Percentiles rank a stretch among this genome's conserved stretches.
Conservation (phyloP, 768 basidiomycete species). For the Suillus lakei region DNA sequence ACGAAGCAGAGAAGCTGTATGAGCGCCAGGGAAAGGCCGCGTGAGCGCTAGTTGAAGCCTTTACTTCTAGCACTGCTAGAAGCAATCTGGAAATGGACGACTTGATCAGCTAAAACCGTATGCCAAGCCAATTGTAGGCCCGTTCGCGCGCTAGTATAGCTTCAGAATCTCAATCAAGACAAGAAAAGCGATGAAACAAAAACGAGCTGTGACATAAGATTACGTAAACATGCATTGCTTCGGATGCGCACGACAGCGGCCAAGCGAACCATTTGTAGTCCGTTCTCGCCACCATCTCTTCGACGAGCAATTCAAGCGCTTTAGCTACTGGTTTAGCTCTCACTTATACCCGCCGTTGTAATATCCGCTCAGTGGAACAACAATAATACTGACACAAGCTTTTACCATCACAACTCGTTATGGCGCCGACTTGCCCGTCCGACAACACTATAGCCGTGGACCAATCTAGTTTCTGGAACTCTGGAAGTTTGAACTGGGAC, state of each 20-base stretch:
- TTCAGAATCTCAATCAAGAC: neutral
- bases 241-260: neutral
- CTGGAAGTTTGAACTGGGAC: constrained; percentile 59
- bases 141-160: neutral
- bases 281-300: neutral
- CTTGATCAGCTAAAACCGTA: neutral
- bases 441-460: constrained; percentile 55
- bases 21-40: neutral
- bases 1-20: neutral
- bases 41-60: neutral
- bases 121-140: neutral
- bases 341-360: constrained; percentile 2
- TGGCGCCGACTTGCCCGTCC: constrained; percentile 49
- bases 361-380: neutral
- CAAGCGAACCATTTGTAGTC: neutral
- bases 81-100: neutral
- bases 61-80: neutral
- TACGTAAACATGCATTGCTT: neutral
- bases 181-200: neutral
- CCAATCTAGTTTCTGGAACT: constrained; percentile 67
- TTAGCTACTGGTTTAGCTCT: neutral
- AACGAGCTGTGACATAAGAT: neutral
- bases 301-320: neutral
- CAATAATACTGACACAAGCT: neutral
- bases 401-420: constrained; percentile 11